A percentile compares a stretch with the other conserved stretches of the same genome.
phyloP scores from a whole-genome alignment of 2,329 filamentous ascomycete species.

The Ophiocordyceps sinensis region DNA sequence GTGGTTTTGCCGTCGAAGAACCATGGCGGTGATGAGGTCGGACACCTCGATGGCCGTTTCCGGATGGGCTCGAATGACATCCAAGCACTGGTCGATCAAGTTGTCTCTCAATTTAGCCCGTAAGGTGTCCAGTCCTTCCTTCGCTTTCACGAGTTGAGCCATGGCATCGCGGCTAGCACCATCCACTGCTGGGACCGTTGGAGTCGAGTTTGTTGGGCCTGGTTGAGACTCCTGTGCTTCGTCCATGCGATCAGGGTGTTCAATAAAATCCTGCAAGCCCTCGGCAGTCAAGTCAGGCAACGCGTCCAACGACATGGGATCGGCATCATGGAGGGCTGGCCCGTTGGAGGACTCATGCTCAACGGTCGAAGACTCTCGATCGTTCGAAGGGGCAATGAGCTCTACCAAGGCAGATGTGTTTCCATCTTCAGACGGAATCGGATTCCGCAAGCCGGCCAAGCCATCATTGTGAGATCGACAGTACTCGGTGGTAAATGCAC shows the following conservation, averaged over 20 bases:
- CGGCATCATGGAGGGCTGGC: slow-evolving; percentile 15
- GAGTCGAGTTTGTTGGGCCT: slow-evolving; percentile 3
- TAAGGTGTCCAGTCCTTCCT: slow-evolving; percentile 68
- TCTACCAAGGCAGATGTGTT: slow-evolving; percentile 19
- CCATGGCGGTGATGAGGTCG: slow-evolving; percentile 67
- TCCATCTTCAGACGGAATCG: slow-evolving; percentile 48
- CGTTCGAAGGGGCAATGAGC: slow-evolving; percentile 5
- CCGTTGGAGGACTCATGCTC: slow-evolving; percentile 10
- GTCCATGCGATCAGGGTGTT: slow-evolving; percentile 6
- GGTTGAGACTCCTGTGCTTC: not conserved
- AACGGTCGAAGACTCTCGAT: slow-evolving; percentile 9
- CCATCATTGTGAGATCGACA: slow-evolving; percentile 48
- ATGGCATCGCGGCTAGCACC: slow-evolving; percentile 6
- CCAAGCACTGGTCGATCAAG: slow-evolving; percentile 78
- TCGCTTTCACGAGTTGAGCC: slow-evolving; percentile 19
- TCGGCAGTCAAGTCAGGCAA: slow-evolving; percentile 15
- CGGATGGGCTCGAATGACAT: slow-evolving; percentile 77
- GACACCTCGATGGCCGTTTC: slow-evolving; percentile 82
- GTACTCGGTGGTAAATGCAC: slow-evolving; percentile 53
- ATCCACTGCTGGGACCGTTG: slow-evolving; percentile 4
- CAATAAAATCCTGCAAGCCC: slow-evolving; percentile 13
- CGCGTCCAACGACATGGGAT: slow-evolving; percentile 23
- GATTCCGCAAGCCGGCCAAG: slow-evolving; percentile 46
- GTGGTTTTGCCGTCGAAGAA: slow-evolving; percentile 41
- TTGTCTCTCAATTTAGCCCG: slow-evolving; percentile 58